Percentiles rank a stretch among this genome's conserved stretches.
phyloP scores from a whole-genome alignment of 1,284 basidiomycete genomes.

The Omphalotus olearius region DNA sequence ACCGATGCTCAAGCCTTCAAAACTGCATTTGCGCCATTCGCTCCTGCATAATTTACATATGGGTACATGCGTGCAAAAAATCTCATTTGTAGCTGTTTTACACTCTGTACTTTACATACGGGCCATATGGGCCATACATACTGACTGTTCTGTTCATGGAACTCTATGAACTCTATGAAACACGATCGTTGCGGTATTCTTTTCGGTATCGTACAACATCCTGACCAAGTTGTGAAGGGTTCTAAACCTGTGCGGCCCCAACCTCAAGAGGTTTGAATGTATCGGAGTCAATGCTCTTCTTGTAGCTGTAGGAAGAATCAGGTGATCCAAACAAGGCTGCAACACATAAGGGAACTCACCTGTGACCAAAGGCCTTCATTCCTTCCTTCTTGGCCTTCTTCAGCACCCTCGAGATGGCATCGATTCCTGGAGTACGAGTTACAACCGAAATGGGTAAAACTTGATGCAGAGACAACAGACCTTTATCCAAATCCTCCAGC shows the following conservation, averaged over 20 bases:
- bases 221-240: too few species aligned
- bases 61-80: too few species aligned
- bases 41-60: background rate
- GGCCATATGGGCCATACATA: too few species aligned
- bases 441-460: background rate
- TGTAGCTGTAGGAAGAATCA: constrained; percentile 40
- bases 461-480: constrained; percentile 28
- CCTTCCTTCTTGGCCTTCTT: constrained; percentile 65
- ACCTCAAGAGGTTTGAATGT: background rate
- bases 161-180: too few species aligned
- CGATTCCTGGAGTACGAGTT: constrained; percentile 49
- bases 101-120: too few species aligned
- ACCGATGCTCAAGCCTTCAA: constrained; percentile 20
- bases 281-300: constrained; percentile 46
- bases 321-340: background rate
- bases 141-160: too few species aligned
- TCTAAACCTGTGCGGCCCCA: background rate
- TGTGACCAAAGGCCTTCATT: constrained; percentile 57
- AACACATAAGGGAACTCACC: constrained; percentile 27
- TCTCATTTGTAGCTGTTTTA: too few species aligned
- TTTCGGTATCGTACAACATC: too few species aligned
- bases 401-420: constrained; percentile 81
- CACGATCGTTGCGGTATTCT: too few species aligned
- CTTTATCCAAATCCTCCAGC: constrained; percentile 77
- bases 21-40: constrained; percentile 12